Evolutionary conservation across 2,329 filamentous ascomycete genomes (phyloP), one percentile per base, ranked within the genome.

Genomic region (Aspergillus tanneri): DNA sequence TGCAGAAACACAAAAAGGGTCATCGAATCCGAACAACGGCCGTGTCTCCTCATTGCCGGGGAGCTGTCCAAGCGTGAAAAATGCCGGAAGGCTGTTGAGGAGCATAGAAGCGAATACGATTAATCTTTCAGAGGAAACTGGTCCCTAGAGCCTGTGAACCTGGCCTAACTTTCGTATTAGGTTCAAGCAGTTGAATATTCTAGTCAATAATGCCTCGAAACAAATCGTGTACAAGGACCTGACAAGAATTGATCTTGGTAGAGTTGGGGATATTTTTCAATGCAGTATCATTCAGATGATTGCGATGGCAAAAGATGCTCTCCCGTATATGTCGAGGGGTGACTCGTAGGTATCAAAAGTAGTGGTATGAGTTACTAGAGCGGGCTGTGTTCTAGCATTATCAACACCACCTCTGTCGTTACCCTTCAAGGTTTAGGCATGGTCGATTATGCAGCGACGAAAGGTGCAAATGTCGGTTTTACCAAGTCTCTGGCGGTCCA

Each of bases 181-280:
- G 40, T 56, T 47, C 38, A 24, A 66, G 58, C 19, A 62, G 4
- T 32, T 83, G 18, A 71, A 72, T 46, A 71, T 83, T 5, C 68
- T 84, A 2, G 76, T 83, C 50, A 83, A 83, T 63, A 83, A 84
- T 59, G 81, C 79, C 3, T 77, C 74, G 0, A 80, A 79, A 62
- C 79, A 84, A 62, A 71, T 77, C 27, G 75, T 77, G 64, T 80
- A 73, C 60, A 62, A 73, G 5, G 72, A 82, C 24, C 74, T 82
- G 16, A 67, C 70, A 25, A 72, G 82, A 1, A 82, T 80, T 22
- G 72, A 82, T 58, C 70, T 84, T 1, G 72, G 78, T 11, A 66
- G 73, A 0, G 77, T 83, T 0, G 77, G 82, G 52, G 77, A 74
- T 54, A 78, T 76, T 0, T 85, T 83, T 70, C 74, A 73, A 36